Evolutionary conservation across 2,329 filamentous ascomycete species (phyloP).

Genomic region (Botrytis porri): DNA sequence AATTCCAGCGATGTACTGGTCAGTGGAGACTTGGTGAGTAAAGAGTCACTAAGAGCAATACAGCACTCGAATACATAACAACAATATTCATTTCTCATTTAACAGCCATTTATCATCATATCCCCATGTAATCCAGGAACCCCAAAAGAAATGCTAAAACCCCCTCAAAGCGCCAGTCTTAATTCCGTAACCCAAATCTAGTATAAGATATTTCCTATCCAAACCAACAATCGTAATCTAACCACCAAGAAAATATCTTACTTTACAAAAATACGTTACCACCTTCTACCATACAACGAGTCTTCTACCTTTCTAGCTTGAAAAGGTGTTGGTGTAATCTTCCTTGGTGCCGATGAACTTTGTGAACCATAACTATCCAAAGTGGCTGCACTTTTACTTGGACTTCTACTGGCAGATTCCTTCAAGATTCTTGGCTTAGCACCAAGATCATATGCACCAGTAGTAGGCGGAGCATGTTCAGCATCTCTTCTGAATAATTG

Average conservation of each 20-base stretch:
- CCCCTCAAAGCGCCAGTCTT: not conserved
- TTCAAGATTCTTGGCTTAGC: conserved; percentile 36
- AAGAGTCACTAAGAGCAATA: not conserved
- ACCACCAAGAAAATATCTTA: not conserved
- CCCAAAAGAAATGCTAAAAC: not conserved
- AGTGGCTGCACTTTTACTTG: conserved; percentile 1
- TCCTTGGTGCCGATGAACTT: conserved; percentile 22
- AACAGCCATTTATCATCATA: not conserved
- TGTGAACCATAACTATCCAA: conserved; percentile 18
- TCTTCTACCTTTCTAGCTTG: conserved; percentile 28
- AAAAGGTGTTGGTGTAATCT: conserved; percentile 26
- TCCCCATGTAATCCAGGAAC: not conserved
- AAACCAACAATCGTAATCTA: not conserved
- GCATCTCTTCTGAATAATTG: conserved; percentile 62
- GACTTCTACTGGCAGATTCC: conserved; percentile 23
- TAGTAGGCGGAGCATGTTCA: conserved; percentile 31
- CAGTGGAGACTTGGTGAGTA: not conserved
- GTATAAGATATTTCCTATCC: not conserved
- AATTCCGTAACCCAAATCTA: not conserved
- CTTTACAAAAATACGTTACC: conserved; percentile 24
- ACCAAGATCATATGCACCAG: conserved; percentile 29
- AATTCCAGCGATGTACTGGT: not conserved
- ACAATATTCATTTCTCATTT: not conserved
- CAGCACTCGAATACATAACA: not conserved
- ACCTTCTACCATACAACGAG: conserved; percentile 37